These are phyloP conservation scores for Apiospora sp. DNA, from an alignment of 2,329 filamentous ascomycete genomes.

Conservation along the genomic window DNA sequence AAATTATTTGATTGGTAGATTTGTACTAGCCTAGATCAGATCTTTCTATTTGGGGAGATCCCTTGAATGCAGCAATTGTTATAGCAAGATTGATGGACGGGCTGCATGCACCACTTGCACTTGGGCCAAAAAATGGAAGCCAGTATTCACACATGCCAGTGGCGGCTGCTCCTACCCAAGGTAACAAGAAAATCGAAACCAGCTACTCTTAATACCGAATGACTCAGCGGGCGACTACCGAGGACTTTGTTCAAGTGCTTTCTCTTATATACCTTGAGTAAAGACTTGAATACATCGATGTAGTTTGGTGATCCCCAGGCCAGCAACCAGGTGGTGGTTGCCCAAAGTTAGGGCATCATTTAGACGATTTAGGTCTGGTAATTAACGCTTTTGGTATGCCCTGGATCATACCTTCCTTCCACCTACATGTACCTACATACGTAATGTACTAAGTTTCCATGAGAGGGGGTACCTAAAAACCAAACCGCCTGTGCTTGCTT, in stretches of 20 bases:
- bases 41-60: background rate
- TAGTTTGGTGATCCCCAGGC: no score
- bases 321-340: no score
- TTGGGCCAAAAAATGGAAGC: background rate
- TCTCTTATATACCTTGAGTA: no score
- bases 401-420: background rate
- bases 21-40: background rate
- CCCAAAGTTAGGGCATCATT: no score
- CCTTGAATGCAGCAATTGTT: background rate
- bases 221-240: no score
- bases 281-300: no score
- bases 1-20: background rate
- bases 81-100: background rate
- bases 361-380: no score
- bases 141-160: background rate
- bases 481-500: constrained; percentile 2
- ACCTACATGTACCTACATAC: background rate
- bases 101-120: background rate
- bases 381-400: background rate
- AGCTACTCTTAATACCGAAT: background rate
- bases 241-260: no score
- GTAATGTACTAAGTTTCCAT: background rate
- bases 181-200: background rate
- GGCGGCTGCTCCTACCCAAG: background rate
- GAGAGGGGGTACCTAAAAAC: background rate